Evolutionary conservation across 2,329 filamentous ascomycete genomes (phyloP).

Genomic region (Dothistroma pini): DNA sequence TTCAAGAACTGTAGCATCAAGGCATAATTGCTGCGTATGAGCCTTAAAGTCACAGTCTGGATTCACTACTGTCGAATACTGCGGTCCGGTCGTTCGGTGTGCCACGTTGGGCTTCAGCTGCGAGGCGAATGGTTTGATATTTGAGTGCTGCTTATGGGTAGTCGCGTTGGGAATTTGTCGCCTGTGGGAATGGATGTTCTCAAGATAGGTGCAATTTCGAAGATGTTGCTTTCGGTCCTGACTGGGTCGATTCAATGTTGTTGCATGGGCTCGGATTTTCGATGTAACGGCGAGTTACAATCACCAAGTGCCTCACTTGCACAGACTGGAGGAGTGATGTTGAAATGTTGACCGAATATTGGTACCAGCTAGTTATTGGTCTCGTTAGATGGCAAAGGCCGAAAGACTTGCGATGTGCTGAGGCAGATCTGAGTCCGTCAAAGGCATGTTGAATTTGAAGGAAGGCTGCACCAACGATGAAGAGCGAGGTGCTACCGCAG

Average conservation of each 20-base stretch:
- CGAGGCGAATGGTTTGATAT: neutral
- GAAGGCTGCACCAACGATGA: neutral
- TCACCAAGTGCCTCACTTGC: neutral
- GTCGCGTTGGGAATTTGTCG: neutral
- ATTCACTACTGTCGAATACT: neutral
- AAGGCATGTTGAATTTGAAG: neutral
- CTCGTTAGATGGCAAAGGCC: neutral
- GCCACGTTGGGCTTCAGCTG: neutral
- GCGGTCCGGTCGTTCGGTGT: neutral
- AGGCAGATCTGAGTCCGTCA: neutral
- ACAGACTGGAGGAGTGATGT: neutral
- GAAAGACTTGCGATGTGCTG: neutral
- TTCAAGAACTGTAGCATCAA: conserved; percentile 8
- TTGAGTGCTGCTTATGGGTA: neutral
- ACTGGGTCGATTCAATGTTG: neutral
- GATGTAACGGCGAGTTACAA: neutral
- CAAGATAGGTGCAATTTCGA: neutral
- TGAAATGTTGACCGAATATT: neutral
- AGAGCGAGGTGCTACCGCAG: neutral
- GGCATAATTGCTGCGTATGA: conserved; percentile 8
- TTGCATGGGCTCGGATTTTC: neutral
- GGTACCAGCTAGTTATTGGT: neutral
- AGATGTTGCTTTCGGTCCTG: neutral
- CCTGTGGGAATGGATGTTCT: neutral
- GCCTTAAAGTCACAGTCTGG: neutral